Conservation (phyloP, 169 alveolate genomes). For the Neospora caninum region DNA sequence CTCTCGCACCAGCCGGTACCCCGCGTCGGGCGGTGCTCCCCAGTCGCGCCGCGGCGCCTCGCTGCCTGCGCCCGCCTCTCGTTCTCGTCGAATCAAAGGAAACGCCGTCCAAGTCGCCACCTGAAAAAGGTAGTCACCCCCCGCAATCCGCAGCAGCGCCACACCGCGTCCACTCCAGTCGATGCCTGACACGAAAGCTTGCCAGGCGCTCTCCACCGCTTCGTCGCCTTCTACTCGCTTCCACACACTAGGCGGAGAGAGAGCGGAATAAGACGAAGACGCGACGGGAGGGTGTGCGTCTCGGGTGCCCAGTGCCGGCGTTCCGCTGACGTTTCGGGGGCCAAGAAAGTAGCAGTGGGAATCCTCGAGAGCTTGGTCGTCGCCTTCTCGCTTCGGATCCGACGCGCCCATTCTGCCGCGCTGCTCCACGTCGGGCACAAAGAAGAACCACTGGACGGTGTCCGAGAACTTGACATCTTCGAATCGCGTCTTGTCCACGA, state of each 20-base stretch:
- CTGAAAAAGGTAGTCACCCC: background rate
- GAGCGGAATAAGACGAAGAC: background rate
- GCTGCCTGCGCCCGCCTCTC: too few relatives aligned
- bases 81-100: background rate
- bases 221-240: background rate
- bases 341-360: too few relatives aligned
- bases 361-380: too few relatives aligned
- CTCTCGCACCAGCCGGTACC: too few relatives aligned
- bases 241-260: background rate
- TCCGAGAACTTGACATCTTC: background rate
- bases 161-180: background rate
- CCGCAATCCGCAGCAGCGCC: background rate
- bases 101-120: background rate
- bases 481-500: background rate
- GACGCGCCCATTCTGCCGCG: background rate
- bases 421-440: background rate
- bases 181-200: background rate
- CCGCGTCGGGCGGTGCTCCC: too few relatives aligned
- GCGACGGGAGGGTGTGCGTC: background rate
- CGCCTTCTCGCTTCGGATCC: too few relatives aligned
- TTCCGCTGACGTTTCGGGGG: too few relatives aligned
- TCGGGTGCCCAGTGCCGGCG: too few relatives aligned
- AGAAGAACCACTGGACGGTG: conserved; percentile 20
- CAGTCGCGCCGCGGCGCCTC: too few relatives aligned
- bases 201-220: background rate